Percentiles rank a stretch among this genome's conserved stretches.
phyloP scores from a whole-genome alignment of 208 protist genomes.

The Histomonas meleagridis region DNA sequence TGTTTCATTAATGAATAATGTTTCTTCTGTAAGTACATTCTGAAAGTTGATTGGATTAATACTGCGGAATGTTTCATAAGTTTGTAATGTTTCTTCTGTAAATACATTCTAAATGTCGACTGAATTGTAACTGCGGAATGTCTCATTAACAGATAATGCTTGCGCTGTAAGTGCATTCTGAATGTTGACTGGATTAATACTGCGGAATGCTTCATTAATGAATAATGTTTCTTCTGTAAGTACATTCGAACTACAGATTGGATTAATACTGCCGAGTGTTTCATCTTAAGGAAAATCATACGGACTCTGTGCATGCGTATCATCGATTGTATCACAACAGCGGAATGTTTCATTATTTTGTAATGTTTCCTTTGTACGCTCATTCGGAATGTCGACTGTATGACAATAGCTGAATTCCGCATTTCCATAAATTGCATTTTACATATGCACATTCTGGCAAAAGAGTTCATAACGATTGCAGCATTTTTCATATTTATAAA shows the following conservation, averaged over 20 bases:
- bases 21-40: not conserved
- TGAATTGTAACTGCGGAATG: not conserved
- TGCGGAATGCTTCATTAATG: not conserved
- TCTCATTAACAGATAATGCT: not conserved
- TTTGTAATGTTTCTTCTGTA: not conserved
- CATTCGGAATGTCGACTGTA: not conserved
- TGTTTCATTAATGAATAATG: not conserved
- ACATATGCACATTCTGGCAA: not conserved
- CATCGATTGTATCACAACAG: not conserved
- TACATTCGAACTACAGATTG: not conserved
- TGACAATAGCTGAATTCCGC: not conserved
- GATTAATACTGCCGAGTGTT: not conserved
- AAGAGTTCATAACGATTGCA: not conserved
- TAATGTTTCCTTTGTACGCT: not conserved
- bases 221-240: not conserved
- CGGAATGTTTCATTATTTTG: not conserved
- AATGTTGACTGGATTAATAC: not conserved
- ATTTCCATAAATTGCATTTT: not conserved
- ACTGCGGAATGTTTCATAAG: not conserved
- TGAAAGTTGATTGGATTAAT: not conserved
- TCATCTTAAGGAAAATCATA: not conserved
- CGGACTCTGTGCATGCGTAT: not conserved
- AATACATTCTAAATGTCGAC: not conserved
- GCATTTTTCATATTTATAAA: not conserved
- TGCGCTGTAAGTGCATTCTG: not conserved